phyloP scores from a whole-genome alignment of 1,284 basidiomycete genomes.

The Acaromyces ingoldii region DNA sequence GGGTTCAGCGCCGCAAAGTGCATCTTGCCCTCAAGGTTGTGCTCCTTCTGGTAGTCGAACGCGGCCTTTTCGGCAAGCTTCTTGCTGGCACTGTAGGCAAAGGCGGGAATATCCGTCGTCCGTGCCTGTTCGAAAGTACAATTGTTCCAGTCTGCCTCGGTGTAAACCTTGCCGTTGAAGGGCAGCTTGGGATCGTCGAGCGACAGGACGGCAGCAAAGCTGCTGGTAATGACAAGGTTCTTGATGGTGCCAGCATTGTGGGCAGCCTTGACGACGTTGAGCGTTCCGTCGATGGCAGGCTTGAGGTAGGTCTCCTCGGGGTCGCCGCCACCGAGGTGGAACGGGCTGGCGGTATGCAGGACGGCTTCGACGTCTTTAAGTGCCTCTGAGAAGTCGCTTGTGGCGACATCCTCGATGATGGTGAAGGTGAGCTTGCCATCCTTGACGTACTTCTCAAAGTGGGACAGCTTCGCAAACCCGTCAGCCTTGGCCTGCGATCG shows the following conservation, averaged over 20 bases:
- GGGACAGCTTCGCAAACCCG: slow-evolving; percentile 56
- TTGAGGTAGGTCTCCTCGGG: slow-evolving; percentile 53
- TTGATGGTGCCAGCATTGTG: slow-evolving; percentile 57
- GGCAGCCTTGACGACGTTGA: slow-evolving; percentile 59
- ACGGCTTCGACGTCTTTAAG: slow-evolving; percentile 65
- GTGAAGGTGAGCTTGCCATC: too few species aligned
- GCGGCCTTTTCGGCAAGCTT: slow-evolving; percentile 62
- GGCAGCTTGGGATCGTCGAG: slow-evolving; percentile 40
- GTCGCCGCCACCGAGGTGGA: slow-evolving; percentile 50
- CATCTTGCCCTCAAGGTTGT: slow-evolving; percentile 24
- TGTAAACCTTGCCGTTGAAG: slow-evolving; percentile 22
- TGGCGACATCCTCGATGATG: slow-evolving; percentile 61
- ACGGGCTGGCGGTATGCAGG: slow-evolving; percentile 60
- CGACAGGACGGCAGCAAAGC: slow-evolving; percentile 59
- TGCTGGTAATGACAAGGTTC: slow-evolving; percentile 65
- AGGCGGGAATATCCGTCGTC: slow-evolving; percentile 58
- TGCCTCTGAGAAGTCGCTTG: slow-evolving; percentile 67
- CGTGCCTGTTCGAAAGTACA: too few species aligned
- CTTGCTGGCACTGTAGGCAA: slow-evolving; percentile 59
- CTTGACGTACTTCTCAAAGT: slow-evolving; percentile 57
- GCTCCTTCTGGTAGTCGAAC: slow-evolving; percentile 47
- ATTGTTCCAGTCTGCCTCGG: slow-evolving; percentile 67
- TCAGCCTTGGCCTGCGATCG: slow-evolving; percentile 58
- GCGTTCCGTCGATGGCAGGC: slow-evolving; percentile 64
- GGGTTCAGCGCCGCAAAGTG: slow-evolving; percentile 36